Percentiles rank a stretch among this genome's conserved stretches.
Evolutionary conservation across 257 asterid species (phyloP).

Genomic region (Lavandula angustifolia): DNA sequence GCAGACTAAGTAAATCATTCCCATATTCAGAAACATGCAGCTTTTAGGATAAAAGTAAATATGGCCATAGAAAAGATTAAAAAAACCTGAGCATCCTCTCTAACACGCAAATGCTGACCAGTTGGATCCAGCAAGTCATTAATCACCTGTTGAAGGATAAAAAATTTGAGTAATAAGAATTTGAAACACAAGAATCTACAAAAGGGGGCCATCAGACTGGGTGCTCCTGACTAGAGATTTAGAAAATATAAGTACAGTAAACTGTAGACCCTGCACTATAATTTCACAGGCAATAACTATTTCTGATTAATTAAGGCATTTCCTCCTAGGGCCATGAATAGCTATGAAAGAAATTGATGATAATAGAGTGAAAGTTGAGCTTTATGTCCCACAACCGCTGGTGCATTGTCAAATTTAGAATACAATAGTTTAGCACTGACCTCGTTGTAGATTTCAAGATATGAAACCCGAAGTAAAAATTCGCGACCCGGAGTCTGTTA

Average conservation of each 20-base stretch:
- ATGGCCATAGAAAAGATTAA: conserved; percentile 11
- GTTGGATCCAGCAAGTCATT: conserved; percentile 98
- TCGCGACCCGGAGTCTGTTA: conserved; percentile 98
- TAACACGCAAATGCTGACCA: conserved; percentile 93
- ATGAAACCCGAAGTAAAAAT: conserved; percentile 95
- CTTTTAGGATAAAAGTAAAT: conserved; percentile 6
- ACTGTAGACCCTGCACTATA: background rate
- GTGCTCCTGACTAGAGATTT: conserved; percentile 14
- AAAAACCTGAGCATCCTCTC: conserved; percentile 96
- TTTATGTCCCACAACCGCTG: conserved; percentile 11
- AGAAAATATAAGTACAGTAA: background rate
- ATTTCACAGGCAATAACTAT: conserved; percentile 19
- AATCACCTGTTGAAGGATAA: conserved; percentile 63
- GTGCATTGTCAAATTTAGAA: conserved; percentile 13
- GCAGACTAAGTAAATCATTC: conserved; percentile 14
- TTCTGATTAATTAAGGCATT: background rate
- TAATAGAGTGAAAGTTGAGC: background rate
- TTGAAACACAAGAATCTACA: conserved; percentile 11
- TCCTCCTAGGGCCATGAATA: conserved; percentile 21
- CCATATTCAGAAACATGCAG: conserved; percentile 20
- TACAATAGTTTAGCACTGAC: conserved; percentile 45
- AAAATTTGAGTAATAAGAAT: conserved; percentile 5
- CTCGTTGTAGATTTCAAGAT: conserved; percentile 98
- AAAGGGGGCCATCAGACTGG: background rate
- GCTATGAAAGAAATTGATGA: conserved; percentile 1